These are phyloP conservation scores for Nothophaeocryptopus gaeumannii DNA, from an alignment of 2,329 filamentous ascomycete genomes.

Conservation along the genomic window DNA sequence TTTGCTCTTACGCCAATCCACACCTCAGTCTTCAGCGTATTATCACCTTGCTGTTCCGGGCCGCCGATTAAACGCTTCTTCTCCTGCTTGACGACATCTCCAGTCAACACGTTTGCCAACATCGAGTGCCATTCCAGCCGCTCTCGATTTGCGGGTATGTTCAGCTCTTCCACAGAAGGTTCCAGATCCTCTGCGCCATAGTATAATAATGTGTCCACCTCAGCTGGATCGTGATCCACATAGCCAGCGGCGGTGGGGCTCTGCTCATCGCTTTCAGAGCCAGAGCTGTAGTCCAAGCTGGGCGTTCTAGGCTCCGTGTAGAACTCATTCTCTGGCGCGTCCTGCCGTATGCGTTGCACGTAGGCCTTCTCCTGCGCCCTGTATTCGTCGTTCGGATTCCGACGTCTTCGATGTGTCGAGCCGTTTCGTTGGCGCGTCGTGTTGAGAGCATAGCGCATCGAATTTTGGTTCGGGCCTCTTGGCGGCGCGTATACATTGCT, in stretches of 20 bases:
- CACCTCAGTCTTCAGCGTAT: slow-evolving; percentile 65
- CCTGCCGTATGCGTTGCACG: slow-evolving; percentile 82
- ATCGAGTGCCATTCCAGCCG: slow-evolving; percentile 97
- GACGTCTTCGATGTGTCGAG: slow-evolving; percentile 55
- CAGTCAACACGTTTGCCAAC: slow-evolving; percentile 90
- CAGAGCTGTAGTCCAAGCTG: slow-evolving; percentile 64
- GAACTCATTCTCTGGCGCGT: slow-evolving; percentile 61
- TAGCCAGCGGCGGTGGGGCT: slow-evolving; percentile 81
- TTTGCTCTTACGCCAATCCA: slow-evolving; percentile 87
- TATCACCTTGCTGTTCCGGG: slow-evolving; percentile 68
- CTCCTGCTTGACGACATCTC: slow-evolving; percentile 95
- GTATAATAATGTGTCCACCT: slow-evolving; percentile 89
- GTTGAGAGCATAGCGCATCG: slow-evolving; percentile 34
- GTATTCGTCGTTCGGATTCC: slow-evolving; percentile 70
- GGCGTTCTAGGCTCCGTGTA: slow-evolving; percentile 68
- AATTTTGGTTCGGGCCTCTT: slow-evolving; percentile 48
- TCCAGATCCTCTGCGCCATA: slow-evolving; percentile 87
- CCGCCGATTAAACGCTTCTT: slow-evolving; percentile 91
- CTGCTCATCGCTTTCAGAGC: slow-evolving; percentile 86
- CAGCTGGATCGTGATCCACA: slow-evolving; percentile 78
- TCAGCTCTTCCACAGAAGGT: slow-evolving; percentile 83
- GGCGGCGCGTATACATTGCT: slow-evolving; percentile 51
- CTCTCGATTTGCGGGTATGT: slow-evolving; percentile 83
- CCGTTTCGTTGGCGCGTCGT: slow-evolving; percentile 51
- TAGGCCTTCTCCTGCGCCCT: slow-evolving; percentile 91